A percentile compares a stretch with the other conserved stretches of the same genome.
Evolutionary conservation across 495 filamentous ascomycete genomes (phyloP).

Genomic region (Hypoxylon subgilvum): DNA sequence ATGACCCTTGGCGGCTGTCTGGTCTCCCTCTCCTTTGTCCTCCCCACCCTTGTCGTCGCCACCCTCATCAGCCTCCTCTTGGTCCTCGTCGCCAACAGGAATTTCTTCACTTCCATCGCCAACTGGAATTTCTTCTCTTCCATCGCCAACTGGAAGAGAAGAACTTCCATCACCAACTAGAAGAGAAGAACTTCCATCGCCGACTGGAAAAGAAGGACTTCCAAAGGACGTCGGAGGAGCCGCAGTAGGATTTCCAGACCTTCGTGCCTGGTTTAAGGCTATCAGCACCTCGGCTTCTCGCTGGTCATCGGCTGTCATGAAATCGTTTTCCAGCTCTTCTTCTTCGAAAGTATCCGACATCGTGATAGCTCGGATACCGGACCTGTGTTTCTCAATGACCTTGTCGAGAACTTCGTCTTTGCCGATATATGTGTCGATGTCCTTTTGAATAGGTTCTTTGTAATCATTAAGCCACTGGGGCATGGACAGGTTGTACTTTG

Average conservation of each 20-base stretch:
- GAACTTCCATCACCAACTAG: no score
- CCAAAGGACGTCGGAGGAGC: no score
- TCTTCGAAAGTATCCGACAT: slow-evolving; percentile 55
- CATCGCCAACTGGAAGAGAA: no score
- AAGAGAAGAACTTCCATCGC: no score
- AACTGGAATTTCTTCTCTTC: no score
- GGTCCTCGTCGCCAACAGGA: no score
- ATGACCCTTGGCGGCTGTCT: neutral
- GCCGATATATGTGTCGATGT: slow-evolving; percentile 59
- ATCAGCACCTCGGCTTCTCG: slow-evolving; percentile 42
- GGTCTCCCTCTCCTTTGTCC: no score
- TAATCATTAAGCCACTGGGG: slow-evolving; percentile 65
- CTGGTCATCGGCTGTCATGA: slow-evolving; percentile 48
- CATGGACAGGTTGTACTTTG: slow-evolving; percentile 58
- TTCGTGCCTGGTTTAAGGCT: slow-evolving; percentile 27
- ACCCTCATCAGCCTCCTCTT: no score
- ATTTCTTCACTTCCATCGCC: no score
- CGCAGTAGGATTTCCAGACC: no score
- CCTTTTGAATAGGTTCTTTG: slow-evolving; percentile 56
- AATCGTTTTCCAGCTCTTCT: slow-evolving; percentile 46
- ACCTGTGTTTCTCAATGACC: slow-evolving; percentile 54
- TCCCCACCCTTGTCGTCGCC: no score
- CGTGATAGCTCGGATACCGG: slow-evolving; percentile 44
- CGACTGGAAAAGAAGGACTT: no score
- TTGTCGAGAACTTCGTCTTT: slow-evolving; percentile 76